Conservation (phyloP, 768 basidiomycete species). For the Suillus bovinus region DNA sequence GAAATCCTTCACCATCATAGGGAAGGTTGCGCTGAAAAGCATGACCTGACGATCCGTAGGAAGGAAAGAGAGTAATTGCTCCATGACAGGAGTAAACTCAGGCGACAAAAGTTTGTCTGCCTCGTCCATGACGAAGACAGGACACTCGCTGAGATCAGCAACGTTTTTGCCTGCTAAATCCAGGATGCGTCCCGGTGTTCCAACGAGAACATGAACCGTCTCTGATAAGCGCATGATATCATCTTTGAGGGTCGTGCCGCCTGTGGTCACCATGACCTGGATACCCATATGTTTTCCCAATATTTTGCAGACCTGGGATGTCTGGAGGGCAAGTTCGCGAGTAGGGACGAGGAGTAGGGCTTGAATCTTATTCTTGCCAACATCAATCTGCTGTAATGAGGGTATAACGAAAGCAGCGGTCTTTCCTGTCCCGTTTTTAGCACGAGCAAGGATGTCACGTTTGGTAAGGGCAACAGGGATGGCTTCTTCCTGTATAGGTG, state of each 20-base stretch:
- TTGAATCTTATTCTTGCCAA: slow-evolving; percentile 85
- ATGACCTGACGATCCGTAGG: slow-evolving; percentile 91
- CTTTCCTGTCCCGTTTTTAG: slow-evolving; percentile 97
- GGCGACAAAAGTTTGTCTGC: slow-evolving; percentile 97
- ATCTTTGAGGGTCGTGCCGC: slow-evolving; percentile 96
- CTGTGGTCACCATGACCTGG: slow-evolving; percentile 99
- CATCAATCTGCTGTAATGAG: slow-evolving; percentile 89
- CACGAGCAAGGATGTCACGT: slow-evolving; percentile 92
- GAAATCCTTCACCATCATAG: slow-evolving; percentile 98
- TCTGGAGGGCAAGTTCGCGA: slow-evolving; percentile 97
- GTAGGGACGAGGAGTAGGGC: slow-evolving; percentile 96
- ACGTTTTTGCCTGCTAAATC: slow-evolving; percentile 92
- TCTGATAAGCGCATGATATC: slow-evolving; percentile 93
- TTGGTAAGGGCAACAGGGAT: slow-evolving; percentile 93
- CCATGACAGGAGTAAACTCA: slow-evolving; percentile 98
- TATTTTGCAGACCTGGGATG: slow-evolving; percentile 97
- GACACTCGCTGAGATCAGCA: slow-evolving; percentile 92
- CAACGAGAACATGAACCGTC: slow-evolving; percentile 92
- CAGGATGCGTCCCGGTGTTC: slow-evolving; percentile 94
- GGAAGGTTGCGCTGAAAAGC: slow-evolving; percentile 99
- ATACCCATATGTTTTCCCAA: slow-evolving; percentile 94
- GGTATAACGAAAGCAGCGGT: slow-evolving; percentile 99
- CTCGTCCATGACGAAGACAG: slow-evolving; percentile 99
- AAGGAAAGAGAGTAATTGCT: slow-evolving; percentile 86
- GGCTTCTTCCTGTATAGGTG: slow-evolving; percentile 98